Evolutionary conservation across 164 flowering plant species (phyloP).

Genomic region (Piper longum): DNA sequence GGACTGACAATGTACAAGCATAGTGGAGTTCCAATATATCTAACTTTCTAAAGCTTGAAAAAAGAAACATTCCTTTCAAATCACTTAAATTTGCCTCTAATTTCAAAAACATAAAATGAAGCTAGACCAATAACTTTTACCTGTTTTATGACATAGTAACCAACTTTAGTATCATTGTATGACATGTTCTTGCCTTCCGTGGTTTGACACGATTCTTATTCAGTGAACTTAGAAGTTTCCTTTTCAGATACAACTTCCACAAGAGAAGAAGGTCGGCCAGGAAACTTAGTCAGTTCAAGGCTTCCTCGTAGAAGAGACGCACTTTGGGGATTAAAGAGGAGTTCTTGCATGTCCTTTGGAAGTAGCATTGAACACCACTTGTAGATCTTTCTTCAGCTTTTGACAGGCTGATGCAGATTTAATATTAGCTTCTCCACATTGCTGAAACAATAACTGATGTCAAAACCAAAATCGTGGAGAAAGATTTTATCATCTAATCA

Average conservation of each 20-base stretch:
- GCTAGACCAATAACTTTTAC: neutral
- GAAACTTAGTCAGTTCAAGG: slow-evolving; percentile 24
- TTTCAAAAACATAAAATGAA: no score
- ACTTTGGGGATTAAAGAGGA: slow-evolving; percentile 67
- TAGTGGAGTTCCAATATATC: no score
- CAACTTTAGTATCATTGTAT: neutral
- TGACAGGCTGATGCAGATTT: slow-evolving; percentile 34
- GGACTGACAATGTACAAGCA: no score
- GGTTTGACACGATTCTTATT: no score
- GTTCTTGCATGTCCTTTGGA: slow-evolving; percentile 84
- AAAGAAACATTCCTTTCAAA: no score
- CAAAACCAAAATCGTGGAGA: neutral
- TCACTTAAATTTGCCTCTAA: neutral
- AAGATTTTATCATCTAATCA: neutral
- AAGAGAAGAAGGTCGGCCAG: slow-evolving; percentile 18
- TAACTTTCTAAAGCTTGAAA: no score
- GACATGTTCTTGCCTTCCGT: no score
- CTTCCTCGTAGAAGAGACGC: slow-evolving; percentile 44
- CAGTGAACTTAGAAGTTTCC: neutral
- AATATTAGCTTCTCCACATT: slow-evolving; percentile 32
- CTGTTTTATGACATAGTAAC: neutral
- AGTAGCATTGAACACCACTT: slow-evolving; percentile 56
- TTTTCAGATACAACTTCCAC: neutral
- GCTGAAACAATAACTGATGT: slow-evolving; percentile 13
- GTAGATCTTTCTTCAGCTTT: slow-evolving; percentile 66